Conservation (phyloP, 2,329 filamentous ascomycete genomes). For the Fusarium illudens region DNA sequence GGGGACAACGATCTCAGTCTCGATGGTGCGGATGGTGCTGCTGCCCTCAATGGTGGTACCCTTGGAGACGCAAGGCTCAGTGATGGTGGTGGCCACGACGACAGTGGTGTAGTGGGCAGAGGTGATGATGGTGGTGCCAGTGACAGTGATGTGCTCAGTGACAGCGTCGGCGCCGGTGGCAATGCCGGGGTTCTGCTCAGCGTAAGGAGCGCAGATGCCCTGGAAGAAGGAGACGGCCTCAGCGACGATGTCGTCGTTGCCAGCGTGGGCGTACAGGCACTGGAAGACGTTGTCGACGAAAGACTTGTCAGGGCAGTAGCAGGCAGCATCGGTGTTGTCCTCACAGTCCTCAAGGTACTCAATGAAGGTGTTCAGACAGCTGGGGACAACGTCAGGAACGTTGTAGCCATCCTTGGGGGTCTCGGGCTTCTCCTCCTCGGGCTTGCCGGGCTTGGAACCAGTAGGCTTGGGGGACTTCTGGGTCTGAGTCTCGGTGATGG, state of each 20-base stretch:
- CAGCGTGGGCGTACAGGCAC: conserved; percentile 82
- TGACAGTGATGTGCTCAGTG: conserved; percentile 67
- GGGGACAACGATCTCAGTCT: conserved; percentile 62
- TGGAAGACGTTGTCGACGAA: conserved; percentile 83
- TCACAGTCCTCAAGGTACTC: conserved; percentile 72
- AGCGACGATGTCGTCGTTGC: conserved; percentile 70
- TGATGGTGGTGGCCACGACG: conserved; percentile 57
- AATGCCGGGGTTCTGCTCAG: conserved; percentile 82
- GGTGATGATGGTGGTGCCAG: conserved; percentile 59
- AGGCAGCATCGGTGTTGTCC: conserved; percentile 82
- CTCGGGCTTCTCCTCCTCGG: conserved; percentile 31
- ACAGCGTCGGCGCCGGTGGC: conserved; percentile 75
- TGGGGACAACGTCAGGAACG: conserved; percentile 75
- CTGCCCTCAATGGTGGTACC: conserved; percentile 57
- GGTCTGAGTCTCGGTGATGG: conserved; percentile 37
- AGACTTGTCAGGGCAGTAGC: conserved; percentile 83
- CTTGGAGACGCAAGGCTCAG: conserved; percentile 60
- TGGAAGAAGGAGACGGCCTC: conserved; percentile 84
- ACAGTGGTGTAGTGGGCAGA: conserved; percentile 61
- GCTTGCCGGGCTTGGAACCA: conserved; percentile 4
- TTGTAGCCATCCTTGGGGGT: conserved; percentile 43
- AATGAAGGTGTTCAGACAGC: conserved; percentile 93
- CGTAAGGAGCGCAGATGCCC: conserved; percentile 84
- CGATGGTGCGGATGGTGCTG: conserved; percentile 58
- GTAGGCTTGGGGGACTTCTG: conserved; percentile 31